These are phyloP conservation scores for Apophysomyces sp. DNA, from an alignment of 371 early-diverging fungal genomes.

Conservation along the genomic window DNA sequence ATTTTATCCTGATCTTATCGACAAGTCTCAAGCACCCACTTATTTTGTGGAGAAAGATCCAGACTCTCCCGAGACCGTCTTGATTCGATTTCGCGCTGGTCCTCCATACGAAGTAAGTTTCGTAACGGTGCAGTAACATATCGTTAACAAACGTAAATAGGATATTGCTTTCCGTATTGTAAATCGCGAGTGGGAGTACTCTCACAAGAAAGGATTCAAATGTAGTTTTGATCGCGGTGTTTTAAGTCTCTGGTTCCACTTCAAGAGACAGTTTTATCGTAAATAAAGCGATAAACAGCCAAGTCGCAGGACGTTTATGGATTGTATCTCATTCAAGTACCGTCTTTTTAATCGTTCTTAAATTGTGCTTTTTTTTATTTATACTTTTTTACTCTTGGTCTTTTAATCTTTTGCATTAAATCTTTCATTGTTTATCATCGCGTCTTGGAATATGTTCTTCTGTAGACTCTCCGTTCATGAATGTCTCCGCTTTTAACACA, in stretches of 20 bases:
- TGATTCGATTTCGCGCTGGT: constrained; percentile 89
- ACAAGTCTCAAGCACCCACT: constrained; percentile 85
- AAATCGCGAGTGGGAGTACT: constrained; percentile 94
- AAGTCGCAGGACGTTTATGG: no score
- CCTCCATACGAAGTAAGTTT: constrained; percentile 82
- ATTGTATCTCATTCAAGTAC: no score
- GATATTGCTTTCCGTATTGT: constrained; percentile 95
- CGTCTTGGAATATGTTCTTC: no score
- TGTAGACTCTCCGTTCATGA: no score
- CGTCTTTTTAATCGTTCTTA: no score
- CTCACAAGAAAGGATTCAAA: constrained; percentile 89
- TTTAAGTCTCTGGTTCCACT: constrained; percentile 91
- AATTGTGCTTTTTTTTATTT: no score
- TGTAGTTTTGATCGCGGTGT: constrained; percentile 91
- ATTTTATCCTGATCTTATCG: constrained; percentile 96
- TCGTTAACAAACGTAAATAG: constrained; percentile 4
- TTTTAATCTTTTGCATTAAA: no score
- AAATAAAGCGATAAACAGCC: constrained; percentile 40
- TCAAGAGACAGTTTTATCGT: constrained; percentile 84
- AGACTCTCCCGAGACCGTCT: constrained; percentile 71
- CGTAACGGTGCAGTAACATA: not conserved
- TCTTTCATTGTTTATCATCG: constrained; percentile 1
- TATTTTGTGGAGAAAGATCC: constrained; percentile 82
- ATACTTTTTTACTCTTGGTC: no score
- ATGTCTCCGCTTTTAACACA: no score